Conservation (phyloP, 202 grass and related monocot species). For the Eragrostis tef region DNA sequence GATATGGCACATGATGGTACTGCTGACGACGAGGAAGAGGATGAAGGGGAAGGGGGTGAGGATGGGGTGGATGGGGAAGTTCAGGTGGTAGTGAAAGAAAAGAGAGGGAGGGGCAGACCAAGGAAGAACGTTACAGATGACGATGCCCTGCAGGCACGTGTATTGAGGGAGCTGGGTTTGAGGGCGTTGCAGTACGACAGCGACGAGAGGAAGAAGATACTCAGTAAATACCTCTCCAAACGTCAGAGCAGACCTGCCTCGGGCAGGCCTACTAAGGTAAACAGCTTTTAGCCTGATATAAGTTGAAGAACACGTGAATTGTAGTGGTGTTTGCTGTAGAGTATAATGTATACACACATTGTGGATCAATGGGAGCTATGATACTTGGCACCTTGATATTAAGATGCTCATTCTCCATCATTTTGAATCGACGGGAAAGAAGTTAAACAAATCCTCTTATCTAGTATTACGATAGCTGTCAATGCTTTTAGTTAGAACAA, state of each 20-base stretch:
- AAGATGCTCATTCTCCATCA: neutral
- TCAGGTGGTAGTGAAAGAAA: conserved; percentile 45
- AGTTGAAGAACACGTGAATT: neutral
- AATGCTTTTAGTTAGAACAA: conserved; percentile 1
- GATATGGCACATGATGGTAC: neutral
- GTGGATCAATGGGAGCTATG: neutral
- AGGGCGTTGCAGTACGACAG: conserved; percentile 57
- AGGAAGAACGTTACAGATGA: conserved; percentile 51
- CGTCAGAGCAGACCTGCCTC: conserved; percentile 58
- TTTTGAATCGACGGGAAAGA: conserved; percentile 2
- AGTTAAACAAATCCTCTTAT: neutral
- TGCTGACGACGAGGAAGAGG: neutral
- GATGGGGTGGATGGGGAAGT: conserved; percentile 48
- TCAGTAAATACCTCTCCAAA: conserved; percentile 73
- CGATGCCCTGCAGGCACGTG: conserved; percentile 43
- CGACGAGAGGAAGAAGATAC: conserved; percentile 79
- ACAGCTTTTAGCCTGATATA: conserved; percentile 23
- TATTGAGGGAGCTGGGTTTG: conserved; percentile 51
- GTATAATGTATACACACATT: too few relatives aligned
- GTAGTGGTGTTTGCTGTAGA: neutral
- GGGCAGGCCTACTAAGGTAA: conserved; percentile 70
- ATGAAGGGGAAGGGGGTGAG: conserved; percentile 7
- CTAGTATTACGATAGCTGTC: neutral
- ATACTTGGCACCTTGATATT: conserved; percentile 6
- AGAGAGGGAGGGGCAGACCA: conserved; percentile 51